These are phyloP conservation scores for Colletotrichum truncatum DNA, from an alignment of 2,329 filamentous ascomycete genomes.

Conservation along the genomic window DNA sequence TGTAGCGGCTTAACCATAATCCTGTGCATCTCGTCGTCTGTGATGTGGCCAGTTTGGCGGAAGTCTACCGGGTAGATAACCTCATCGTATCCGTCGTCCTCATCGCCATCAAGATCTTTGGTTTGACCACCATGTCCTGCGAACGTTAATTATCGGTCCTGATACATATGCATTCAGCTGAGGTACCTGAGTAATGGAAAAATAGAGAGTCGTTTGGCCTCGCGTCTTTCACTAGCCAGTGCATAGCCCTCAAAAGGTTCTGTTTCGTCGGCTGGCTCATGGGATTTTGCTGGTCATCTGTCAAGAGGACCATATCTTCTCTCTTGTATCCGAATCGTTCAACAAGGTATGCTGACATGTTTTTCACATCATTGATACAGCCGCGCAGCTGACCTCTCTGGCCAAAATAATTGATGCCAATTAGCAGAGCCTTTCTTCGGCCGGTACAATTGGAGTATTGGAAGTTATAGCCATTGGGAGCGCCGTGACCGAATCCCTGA, in stretches of 20 bases:
- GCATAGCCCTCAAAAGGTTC: constrained; percentile 95
- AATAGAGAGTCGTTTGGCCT: constrained; percentile 93
- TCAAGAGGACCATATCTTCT: constrained; percentile 97
- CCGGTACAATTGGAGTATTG: constrained; percentile 94
- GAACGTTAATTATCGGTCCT: neutral
- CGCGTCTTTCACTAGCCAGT: constrained; percentile 96
- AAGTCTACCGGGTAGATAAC: constrained; percentile 88
- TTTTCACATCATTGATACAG: constrained; percentile 97
- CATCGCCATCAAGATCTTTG: constrained; percentile 80
- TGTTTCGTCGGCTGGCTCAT: constrained; percentile 98
- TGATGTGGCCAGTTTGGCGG: constrained; percentile 80
- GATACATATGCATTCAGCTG: constrained; percentile 14
- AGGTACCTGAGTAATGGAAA: constrained; percentile 92
- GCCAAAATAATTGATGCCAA: constrained; percentile 97
- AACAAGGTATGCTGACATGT: constrained; percentile 92
- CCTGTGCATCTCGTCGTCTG: constrained; percentile 84
- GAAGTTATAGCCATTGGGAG: constrained; percentile 82
- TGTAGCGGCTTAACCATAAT: constrained; percentile 71
- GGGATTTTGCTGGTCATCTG: constrained; percentile 95
- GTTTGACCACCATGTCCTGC: constrained; percentile 83
- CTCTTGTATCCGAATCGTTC: constrained; percentile 91
- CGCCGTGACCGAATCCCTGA: constrained; percentile 82
- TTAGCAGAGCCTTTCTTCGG: constrained; percentile 85
- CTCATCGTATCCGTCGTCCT: constrained; percentile 84
- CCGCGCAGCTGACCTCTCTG: constrained; percentile 90